A percentile compares a stretch with the other conserved stretches of the same genome.
These are phyloP conservation scores for Immersiella caudata DNA, from an alignment of 495 filamentous ascomycete genomes.

Conservation along the genomic window DNA sequence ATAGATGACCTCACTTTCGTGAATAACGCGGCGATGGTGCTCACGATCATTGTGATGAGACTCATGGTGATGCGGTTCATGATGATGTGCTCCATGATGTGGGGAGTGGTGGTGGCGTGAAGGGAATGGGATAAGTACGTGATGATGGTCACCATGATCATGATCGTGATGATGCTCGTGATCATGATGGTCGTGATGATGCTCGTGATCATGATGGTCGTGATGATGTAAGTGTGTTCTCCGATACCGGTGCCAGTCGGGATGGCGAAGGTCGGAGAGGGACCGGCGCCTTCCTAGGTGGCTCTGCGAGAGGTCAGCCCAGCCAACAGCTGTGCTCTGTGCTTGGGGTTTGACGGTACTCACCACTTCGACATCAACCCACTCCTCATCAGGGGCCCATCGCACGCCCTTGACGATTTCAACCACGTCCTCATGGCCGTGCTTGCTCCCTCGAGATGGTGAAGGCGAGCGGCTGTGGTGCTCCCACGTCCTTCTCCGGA, in stretches of 20 bases:
- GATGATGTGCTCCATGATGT: too few species aligned
- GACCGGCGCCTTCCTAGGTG: not conserved
- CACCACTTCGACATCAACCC: not conserved
- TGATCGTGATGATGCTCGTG: not conserved
- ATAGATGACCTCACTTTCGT: not conserved
- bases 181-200: not conserved
- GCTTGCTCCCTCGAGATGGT: not conserved
- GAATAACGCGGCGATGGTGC: not conserved
- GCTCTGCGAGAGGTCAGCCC: not conserved
- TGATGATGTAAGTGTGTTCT: too few species aligned
- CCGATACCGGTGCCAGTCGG: too few species aligned
- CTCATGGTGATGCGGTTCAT: too few species aligned
- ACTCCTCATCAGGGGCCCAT: not conserved
- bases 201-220: too few species aligned
- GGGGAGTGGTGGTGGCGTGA: too few species aligned
- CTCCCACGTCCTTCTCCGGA: not conserved
- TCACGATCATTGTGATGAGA: too few species aligned
- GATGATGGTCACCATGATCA: too few species aligned
- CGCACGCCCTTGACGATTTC: not conserved
- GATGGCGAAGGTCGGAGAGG: not conserved
- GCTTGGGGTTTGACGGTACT: not conserved
- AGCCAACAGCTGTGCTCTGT: not conserved
- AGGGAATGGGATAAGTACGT: too few species aligned
- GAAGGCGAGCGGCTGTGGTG: not conserved
- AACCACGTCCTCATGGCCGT: not conserved